Evolutionary conservation across 495 filamentous ascomycete species (phyloP), one percentile per base, ranked within the genome.

Genomic region (Penicillium taxi): DNA sequence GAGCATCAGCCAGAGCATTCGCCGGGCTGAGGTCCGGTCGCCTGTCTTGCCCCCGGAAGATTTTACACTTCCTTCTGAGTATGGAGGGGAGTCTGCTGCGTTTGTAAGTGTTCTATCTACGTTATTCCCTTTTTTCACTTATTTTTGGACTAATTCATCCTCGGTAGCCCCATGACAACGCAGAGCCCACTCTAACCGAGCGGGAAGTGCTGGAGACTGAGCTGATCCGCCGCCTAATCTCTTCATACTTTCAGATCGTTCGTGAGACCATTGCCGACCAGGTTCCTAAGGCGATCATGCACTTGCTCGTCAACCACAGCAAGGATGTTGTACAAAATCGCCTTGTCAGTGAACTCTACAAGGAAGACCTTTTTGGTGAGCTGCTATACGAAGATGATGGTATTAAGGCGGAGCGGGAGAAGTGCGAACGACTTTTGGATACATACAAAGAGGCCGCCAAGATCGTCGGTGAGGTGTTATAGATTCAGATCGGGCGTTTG

Each of bases 221-320:
- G 61, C 76, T 98, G 16, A 98, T 98, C 54, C 86, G 90, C 21
- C 84, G 89, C 21, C 72, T 98, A 22, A 98, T 98, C 49, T 89
- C 83, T 35, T 95, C 87, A 1, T 98, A 98, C 61, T 98, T 98
- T 72, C 89, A 94, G 52, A 98, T 98, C 47, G 91, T 98, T 8
- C 84, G 91, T 35, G 91, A 98, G 56, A 86, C 84, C 24, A 95
- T 96, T 48, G 90, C 90, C 16, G 91, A 98, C 53, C 90, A 96
- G 61, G 93, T 98, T 13, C 91, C 91, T 31, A 98, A 98, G 66
- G 91, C 91, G 1, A 82, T 98, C 49, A 98, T 98, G 91, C 91
- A 98, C 53, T 80, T 98, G 8, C 78, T 98, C 29, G 91, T 98
- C 48, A 96, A 98, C 62, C 84, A 94, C 64, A 91, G 84, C 59